These are phyloP conservation scores for Dactylellina cionopaga DNA, from an alignment of 2,329 filamentous ascomycete genomes.

Conservation along the genomic window DNA sequence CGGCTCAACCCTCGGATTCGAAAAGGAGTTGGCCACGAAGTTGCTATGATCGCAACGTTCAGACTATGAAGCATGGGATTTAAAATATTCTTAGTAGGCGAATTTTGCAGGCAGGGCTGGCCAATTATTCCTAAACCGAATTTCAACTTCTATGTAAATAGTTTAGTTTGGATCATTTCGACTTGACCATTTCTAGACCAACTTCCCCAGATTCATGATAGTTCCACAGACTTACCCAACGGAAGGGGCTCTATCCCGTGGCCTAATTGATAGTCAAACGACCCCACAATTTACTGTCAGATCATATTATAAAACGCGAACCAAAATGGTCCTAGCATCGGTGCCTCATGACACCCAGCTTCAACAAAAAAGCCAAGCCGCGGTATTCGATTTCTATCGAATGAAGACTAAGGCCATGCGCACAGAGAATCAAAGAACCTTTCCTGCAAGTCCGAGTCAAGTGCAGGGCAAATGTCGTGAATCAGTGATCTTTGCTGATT, in stretches of 20 bases:
- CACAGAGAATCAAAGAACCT: too few species aligned
- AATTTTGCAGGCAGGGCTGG: too few species aligned
- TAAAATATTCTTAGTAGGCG: too few species aligned
- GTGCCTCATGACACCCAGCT: conserved; percentile 26
- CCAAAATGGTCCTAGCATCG: conserved; percentile 10
- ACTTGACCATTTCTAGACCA: too few species aligned
- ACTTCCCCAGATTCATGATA: not conserved
- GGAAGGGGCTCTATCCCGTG: conserved; percentile 15
- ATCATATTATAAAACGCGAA: conserved; percentile 22
- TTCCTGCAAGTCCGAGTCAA: too few species aligned
- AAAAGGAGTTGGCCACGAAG: too few species aligned
- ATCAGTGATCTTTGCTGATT: not conserved
- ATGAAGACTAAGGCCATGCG: conserved; percentile 15
- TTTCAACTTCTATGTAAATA: too few species aligned
- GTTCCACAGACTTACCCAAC: not conserved
- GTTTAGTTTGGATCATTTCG: too few species aligned
- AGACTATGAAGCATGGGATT: too few species aligned
- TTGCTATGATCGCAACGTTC: too few species aligned
- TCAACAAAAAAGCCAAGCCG: not conserved
- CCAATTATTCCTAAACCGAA: too few species aligned
- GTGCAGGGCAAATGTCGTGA: not conserved
- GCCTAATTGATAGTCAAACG: not conserved
- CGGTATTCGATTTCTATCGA: not conserved
- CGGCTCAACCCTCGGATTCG: too few species aligned
- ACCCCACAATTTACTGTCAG: conserved; percentile 1